Base-by-base conservation (phyloP, 208 protist genomes). In the Trypanosomatidae sp. region DNA sequence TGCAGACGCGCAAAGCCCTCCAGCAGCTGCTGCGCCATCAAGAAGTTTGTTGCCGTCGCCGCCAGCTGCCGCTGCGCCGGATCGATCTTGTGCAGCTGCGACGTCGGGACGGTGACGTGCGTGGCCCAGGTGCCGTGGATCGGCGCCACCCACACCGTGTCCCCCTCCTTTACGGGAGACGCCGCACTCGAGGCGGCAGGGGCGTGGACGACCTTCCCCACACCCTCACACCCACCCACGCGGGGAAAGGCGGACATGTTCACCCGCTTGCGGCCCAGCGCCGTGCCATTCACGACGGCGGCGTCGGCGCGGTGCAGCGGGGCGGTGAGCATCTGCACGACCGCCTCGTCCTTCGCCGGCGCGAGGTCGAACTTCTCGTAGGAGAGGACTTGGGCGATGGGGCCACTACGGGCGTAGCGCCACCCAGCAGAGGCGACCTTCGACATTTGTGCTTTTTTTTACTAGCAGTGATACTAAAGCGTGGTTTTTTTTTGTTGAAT, bases 71-170 rank as follows among this genome's bases (percentile, higher is more conserved):
- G 66, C 36, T 87, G 64, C 19, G 72, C 73, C 15, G 87, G 73
- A 52, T 91, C 80, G 52, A 95, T 91, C 64, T 82, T 82, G 71
- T 93, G 88, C 6, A 92, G 66, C 13, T 76, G 72, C 4, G 66
- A 59, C 17, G 70, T 66, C 17, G 71, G 50, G 19, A 89, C 90
- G 8, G 83, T 70, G 74, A 91, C 44, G 62, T 77, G 33, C 33
- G 79, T 86, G 13, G 90, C 87, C 88, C 90, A 95, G 9, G 87
- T 90, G 30, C 90, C 90, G 53, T 90, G 66, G 3, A 91, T 2
- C 5, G 90, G 90, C 5, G 83, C 73, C 19, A 95, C 74, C 88
- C 90, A 95, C 66, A 95, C 90, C 15, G 72, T 87, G 71, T 95
- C 90, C 6, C 90, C 90, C 49, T 88, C 84, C 74, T 91, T 92